phyloP scores from a whole-genome alignment of 805 yeast genomes.

The Candida loeiensis region DNA sequence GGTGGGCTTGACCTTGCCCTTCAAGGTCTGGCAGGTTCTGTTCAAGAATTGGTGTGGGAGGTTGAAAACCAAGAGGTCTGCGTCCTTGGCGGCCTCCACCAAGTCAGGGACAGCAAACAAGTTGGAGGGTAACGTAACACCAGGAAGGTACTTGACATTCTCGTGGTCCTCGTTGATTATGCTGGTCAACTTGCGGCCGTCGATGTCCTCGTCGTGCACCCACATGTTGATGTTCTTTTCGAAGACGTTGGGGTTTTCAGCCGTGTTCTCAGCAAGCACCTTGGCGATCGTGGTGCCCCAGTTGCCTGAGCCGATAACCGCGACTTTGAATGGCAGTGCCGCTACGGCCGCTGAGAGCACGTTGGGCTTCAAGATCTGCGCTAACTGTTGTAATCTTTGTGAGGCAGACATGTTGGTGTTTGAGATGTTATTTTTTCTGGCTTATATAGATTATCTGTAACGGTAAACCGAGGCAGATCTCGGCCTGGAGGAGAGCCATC shows the following conservation, averaged over 20 bases:
- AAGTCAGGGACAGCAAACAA: constrained; percentile 40
- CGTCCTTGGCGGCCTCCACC: constrained; percentile 35
- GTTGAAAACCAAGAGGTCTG: constrained; percentile 43
- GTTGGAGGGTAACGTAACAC: constrained; percentile 39
- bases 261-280: constrained; percentile 42
- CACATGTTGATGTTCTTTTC: constrained; percentile 41
- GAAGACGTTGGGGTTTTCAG: constrained; percentile 37
- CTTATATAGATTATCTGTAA: not conserved
- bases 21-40: constrained; percentile 35
- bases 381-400: constrained; percentile 28
- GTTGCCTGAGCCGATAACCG: constrained; percentile 45
- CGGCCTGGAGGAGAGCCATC: constrained; percentile 1
- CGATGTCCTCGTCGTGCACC: constrained; percentile 42
- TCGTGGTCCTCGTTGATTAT: constrained; percentile 43
- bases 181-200: constrained; percentile 41
- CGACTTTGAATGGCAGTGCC: constrained; percentile 33
- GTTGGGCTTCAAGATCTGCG: constrained; percentile 25
- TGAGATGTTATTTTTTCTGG: not conserved
- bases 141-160: constrained; percentile 44
- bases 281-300: constrained; percentile 50
- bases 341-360: constrained; percentile 9
- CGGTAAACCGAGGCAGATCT: not conserved
- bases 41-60: constrained; percentile 46
- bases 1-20: constrained; percentile 34
- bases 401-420: constrained; percentile 5